phyloP scores from a whole-genome alignment of 1,284 basidiomycete genomes.

The Ganoderma resinaceum region DNA sequence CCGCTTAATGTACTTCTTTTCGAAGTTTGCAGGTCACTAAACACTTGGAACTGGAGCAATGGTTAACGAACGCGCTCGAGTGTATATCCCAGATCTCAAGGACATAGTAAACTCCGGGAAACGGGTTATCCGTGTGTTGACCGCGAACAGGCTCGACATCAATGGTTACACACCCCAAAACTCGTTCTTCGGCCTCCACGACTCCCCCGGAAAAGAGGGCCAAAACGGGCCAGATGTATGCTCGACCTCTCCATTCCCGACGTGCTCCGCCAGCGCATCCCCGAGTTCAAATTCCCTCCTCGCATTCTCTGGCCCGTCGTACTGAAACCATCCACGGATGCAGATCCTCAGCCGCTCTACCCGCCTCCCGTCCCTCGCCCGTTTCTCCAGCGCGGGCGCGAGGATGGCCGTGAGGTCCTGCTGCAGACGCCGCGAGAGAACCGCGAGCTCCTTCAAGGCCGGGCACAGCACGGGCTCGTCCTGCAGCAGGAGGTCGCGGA shows the following conservation, averaged over 20 bases:
- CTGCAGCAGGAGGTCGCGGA: constrained; percentile 3
- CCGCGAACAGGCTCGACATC: too few species aligned
- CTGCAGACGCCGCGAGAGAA: background rate
- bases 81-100: too few species aligned
- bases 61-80: too few species aligned
- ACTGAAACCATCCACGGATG: background rate
- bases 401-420: background rate
- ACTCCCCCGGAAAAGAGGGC: background rate
- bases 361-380: background rate
- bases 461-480: background rate
- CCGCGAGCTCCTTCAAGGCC: background rate
- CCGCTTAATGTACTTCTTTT: too few species aligned
- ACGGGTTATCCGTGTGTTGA: too few species aligned
- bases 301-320: background rate
- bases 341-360: background rate
- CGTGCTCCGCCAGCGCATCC: background rate
- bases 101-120: too few species aligned
- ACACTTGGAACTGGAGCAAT: too few species aligned
- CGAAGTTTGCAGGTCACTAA: too few species aligned
- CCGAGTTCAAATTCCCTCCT: background rate
- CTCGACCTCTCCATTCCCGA: background rate
- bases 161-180: background rate
- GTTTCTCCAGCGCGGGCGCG: background rate
- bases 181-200: background rate
- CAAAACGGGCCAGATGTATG: background rate